Evolutionary conservation across 2,329 filamentous ascomycete species (phyloP), one percentile per base, ranked within the genome.

Genomic region (Apiospora malaysiana): DNA sequence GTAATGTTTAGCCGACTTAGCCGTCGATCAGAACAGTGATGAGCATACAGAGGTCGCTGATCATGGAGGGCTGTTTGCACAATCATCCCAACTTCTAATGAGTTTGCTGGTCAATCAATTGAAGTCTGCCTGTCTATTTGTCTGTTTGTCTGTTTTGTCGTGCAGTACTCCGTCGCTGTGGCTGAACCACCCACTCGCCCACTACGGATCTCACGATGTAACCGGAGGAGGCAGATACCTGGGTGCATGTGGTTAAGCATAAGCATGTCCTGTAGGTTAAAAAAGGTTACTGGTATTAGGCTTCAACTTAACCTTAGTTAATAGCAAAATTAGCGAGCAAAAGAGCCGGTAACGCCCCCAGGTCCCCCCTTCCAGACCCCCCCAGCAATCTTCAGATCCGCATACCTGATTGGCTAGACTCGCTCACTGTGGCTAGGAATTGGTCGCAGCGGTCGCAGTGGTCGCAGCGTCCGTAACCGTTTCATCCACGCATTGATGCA

Each of bases 241-340:
- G 42, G 42, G 42, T 45, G 16, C 12, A 45, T 45, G 40, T 42
- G 32, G 3, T 32, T 32, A 32, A 42, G 40, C 2, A 32, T 56
- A 56, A 32, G 49, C 49, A 56, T 56, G 49, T 56, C 49, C 25
- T 21, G 49, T 32, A 56, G 49, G 25, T 56, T 56, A 56, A 56
- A 56, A 14, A 32, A 32, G 27, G 49, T 56, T 37, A 37, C 18
- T 37, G n/a, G 18, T 40, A n/a, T 40, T 63, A 63, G 32, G n/a
- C 56, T 63, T n/a, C 56, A 40, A 63, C 3, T 63, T 63, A 63
- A 63, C 32, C 56, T 63, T 63, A 45, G 42, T 45, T 45, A 45
- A 23, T 63, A 63, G 18, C 56, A 63, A 40, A 40, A 40, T 63
- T 5, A 37, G 49, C 49, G 49, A 56, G 2, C 49, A 56, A 56